A percentile compares a stretch with the other conserved stretches of the same genome.
phyloP scores from a whole-genome alignment of 1,139 yeast genomes.

The Pichia sp. region DNA sequence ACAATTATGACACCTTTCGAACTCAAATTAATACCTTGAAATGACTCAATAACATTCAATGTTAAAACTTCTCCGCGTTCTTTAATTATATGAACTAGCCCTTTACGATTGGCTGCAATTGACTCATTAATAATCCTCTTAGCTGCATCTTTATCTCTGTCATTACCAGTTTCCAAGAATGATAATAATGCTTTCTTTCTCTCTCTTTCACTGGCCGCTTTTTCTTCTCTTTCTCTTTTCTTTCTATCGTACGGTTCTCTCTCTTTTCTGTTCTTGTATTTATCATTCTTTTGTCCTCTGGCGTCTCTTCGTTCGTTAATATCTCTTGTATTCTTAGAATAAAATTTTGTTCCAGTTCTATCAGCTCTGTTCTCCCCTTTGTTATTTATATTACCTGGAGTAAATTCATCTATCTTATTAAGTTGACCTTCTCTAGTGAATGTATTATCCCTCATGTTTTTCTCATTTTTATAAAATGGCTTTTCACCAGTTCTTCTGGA shows the following conservation, averaged over 20 bases:
- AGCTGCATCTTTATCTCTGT: slow-evolving; percentile 23
- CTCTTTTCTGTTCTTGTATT: not conserved
- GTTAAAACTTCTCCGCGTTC: slow-evolving; percentile 15
- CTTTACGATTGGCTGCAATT: slow-evolving; percentile 13
- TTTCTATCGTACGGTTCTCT: not conserved
- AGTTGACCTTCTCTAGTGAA: not conserved
- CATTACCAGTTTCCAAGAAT: slow-evolving; percentile 19
- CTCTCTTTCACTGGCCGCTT: not conserved
- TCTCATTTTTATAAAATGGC: not conserved
- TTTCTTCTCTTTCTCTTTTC: not conserved
- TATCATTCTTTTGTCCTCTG: not conserved
- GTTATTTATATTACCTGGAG: not conserved
- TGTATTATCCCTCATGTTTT: not conserved
- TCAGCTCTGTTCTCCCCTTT: not conserved
- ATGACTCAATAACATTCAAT: slow-evolving; percentile 12
- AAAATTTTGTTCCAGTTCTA: not conserved
- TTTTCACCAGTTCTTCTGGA: not conserved
- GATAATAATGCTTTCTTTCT: slow-evolving; percentile 1
- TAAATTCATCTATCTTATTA: not conserved
- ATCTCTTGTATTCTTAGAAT: not conserved
- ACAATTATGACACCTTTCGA: slow-evolving; percentile 22
- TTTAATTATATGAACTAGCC: slow-evolving; percentile 18
- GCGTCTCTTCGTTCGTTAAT: not conserved
- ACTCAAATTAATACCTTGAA: slow-evolving; percentile 17
- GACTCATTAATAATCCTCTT: slow-evolving; percentile 18